A percentile compares a stretch with the other conserved stretches of the same genome.
phyloP scores from a whole-genome alignment of 805 yeast species.

The Metschnikowia arizonensis region DNA sequence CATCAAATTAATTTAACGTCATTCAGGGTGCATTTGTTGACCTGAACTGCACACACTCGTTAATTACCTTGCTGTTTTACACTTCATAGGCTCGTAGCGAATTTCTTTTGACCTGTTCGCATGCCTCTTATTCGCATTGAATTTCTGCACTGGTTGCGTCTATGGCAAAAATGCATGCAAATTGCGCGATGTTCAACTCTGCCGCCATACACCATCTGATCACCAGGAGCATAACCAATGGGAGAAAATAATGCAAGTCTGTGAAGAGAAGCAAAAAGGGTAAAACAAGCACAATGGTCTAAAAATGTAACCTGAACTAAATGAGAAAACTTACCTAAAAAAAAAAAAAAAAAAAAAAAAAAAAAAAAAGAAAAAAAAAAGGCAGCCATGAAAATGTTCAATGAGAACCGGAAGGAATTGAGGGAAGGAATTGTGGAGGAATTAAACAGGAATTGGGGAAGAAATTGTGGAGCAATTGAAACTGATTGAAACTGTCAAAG shows the following conservation, averaged over 20 bases:
- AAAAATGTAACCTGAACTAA: too few relatives aligned
- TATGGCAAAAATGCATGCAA: neutral
- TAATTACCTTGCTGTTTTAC: neutral
- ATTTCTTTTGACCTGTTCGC: neutral
- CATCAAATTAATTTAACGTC: neutral
- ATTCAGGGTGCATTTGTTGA: neutral
- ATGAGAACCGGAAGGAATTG: too few relatives aligned
- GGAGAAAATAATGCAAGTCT: neutral
- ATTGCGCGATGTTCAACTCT: neutral
- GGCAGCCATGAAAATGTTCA: too few relatives aligned
- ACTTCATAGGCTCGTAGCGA: neutral
- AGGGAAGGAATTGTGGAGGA: too few relatives aligned
- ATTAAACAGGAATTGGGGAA: too few relatives aligned
- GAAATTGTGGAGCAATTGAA: too few relatives aligned
- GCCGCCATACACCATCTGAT: conserved; percentile 2
- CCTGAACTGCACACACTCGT: neutral
- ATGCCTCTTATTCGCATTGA: neutral
- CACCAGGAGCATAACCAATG: neutral
- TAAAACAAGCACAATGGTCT: too few relatives aligned
- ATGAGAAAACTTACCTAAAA: too few relatives aligned
- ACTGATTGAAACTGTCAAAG: too few relatives aligned
- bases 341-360: too few relatives aligned
- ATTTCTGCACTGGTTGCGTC: neutral
- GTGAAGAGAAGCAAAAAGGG: neutral
- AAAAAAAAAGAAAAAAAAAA: too few relatives aligned